phyloP scores from a whole-genome alignment of 441 rosid species.

The Populus hybrid region DNA sequence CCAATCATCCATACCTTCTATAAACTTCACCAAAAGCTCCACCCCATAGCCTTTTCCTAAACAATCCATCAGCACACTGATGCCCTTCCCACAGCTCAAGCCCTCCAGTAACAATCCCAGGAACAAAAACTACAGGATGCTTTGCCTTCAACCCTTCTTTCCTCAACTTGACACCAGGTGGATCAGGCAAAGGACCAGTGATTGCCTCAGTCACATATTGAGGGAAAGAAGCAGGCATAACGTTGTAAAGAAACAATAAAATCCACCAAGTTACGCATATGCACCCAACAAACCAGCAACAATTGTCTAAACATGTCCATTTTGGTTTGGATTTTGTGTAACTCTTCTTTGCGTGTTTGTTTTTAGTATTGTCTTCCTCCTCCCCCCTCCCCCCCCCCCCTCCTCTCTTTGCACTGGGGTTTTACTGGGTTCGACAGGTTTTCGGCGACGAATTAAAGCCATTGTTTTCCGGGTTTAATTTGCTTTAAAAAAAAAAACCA shows the following conservation, averaged over 20 bases:
- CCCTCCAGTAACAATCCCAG: slow-evolving; percentile 95
- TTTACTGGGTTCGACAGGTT: slow-evolving; percentile 35
- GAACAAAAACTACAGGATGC: slow-evolving; percentile 91
- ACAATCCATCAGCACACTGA: slow-evolving; percentile 81
- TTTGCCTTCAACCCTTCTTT: slow-evolving; percentile 70
- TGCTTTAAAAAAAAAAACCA: neutral
- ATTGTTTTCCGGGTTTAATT: slow-evolving; percentile 25
- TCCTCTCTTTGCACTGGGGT: slow-evolving; percentile 16
- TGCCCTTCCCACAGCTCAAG: slow-evolving; percentile 97
- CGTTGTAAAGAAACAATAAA: slow-evolving; percentile 70
- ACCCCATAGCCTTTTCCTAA: slow-evolving; percentile 93
- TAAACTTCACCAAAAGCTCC: slow-evolving; percentile 93
- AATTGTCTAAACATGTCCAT: slow-evolving; percentile 81
- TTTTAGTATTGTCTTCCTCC: slow-evolving; percentile 29
- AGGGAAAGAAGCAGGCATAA: slow-evolving; percentile 85
- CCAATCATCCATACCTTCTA: slow-evolving; percentile 49
- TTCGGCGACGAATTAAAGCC: slow-evolving; percentile 53
- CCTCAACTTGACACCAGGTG: slow-evolving; percentile 76
- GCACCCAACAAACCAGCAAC: slow-evolving; percentile 88
- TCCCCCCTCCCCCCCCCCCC: slow-evolving; percentile 14
- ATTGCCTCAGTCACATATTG: slow-evolving; percentile 84
- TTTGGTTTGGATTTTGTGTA: slow-evolving; percentile 11
- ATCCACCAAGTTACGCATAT: slow-evolving; percentile 84
- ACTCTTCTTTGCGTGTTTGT: slow-evolving; percentile 28
- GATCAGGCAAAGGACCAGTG: slow-evolving; percentile 84